Percentiles rank a stretch among this genome's conserved stretches.
phyloP scores from a whole-genome alignment of 177 flowering plant genomes.

The Vitis hybrid region DNA sequence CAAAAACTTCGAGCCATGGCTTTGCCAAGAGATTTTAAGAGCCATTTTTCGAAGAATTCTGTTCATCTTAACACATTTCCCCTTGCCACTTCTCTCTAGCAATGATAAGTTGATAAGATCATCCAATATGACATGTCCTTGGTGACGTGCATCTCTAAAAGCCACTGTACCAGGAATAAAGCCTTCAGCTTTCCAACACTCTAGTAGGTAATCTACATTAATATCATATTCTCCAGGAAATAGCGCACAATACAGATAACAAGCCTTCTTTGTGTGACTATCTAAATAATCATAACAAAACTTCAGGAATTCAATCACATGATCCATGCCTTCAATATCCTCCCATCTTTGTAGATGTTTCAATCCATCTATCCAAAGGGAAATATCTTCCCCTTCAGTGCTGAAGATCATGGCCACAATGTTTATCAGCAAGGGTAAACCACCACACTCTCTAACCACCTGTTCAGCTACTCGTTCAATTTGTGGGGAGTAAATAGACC shows the following conservation, averaged over 20 bases:
- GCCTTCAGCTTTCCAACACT: constrained; percentile 19
- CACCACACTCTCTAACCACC: no score
- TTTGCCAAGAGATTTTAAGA: not conserved
- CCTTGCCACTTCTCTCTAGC: constrained; percentile 5
- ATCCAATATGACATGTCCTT: constrained; percentile 4
- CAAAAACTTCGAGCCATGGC: not conserved
- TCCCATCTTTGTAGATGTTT: not conserved
- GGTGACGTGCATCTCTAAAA: not conserved
- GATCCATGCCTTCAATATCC: not conserved
- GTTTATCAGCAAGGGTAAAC: no score
- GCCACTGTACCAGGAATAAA: not conserved
- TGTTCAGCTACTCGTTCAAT: no score
- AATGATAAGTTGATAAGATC: constrained; percentile 11
- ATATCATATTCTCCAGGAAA: constrained; percentile 16
- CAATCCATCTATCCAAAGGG: constrained; percentile 4
- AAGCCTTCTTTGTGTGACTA: not conserved
- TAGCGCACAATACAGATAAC: constrained; percentile 15
- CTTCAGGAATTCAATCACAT: constrained; percentile 1
- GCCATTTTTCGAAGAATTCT: constrained; percentile 10
- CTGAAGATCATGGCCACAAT: no score
- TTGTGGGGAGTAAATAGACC: no score
- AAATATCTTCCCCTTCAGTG: no score
- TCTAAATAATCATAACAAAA: constrained; percentile 3
- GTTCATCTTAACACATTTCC: constrained; percentile 9
- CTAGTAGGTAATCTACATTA: constrained; percentile 7